Base-by-base conservation (phyloP, 768 basidiomycete genomes). In the Neoboletus subvelutipes region DNA sequence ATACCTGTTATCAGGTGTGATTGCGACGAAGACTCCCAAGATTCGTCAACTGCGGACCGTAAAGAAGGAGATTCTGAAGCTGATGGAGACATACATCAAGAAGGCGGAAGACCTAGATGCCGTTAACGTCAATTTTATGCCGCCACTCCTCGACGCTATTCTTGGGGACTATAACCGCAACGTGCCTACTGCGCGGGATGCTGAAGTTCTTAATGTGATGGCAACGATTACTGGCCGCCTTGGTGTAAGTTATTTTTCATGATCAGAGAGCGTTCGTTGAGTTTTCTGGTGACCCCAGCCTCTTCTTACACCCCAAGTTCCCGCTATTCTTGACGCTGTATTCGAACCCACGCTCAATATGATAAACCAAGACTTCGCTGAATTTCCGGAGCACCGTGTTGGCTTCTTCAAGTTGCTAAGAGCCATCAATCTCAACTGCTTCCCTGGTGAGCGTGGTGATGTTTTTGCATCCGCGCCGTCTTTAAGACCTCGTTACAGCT, bases 331-430 rank as follows among this genome's bases (percentile, higher is more conserved):
- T 49, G 96, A 98, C 66, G 94, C 96, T 11, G 92, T 98, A 47
- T 98, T 99, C 69, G 95, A 98, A 73, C 91, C 92, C 43, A 99
- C 97, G 5, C 77, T 99, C 56, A 88, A 86, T 65, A 99, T 98
- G 97, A 99, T 99, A 72, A 98, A 98, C 73, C 92, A 97, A 80
- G 96, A 99, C 78, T 96, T 98, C 64, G 78, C 95, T n/a, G 97
- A 98, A 74, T 99, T 83, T 77, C 97, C 97, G 10, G 97, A 99
- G 71, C 96, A 98, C 71, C 91, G 97, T 56, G 87, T 88, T 40
- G 96, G 94, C 53, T 96, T 99, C 83, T 99, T 93, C 82, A 94
- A 92, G 73, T 81, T 99, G 56, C 79, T 99, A 45, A 86, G 94
- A 55, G 87, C 92, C 4, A 95, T 97, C 72, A 94, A 98, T 74